A percentile compares a stretch with the other conserved stretches of the same genome.
Evolutionary conservation across 1,284 basidiomycete species (phyloP).

Genomic region (Erythrobasidium hasegawianum): DNA sequence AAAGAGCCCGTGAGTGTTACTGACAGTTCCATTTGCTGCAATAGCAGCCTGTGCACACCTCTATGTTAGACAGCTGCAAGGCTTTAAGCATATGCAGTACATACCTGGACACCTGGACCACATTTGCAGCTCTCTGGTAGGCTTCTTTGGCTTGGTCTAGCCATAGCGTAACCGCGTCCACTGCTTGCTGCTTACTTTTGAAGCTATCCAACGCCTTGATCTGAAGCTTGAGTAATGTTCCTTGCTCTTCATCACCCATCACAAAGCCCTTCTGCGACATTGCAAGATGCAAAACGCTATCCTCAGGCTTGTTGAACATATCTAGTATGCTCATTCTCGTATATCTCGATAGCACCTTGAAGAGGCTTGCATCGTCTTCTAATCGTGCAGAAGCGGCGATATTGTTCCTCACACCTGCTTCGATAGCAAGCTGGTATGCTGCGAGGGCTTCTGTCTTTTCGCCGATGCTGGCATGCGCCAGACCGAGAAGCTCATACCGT

Average conservation of each 20-base stretch:
- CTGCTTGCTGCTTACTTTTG: neutral
- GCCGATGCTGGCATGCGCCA: slow-evolving; percentile 33
- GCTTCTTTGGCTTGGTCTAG: neutral
- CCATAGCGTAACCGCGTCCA: neutral
- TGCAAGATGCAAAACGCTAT: neutral
- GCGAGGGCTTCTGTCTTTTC: slow-evolving; percentile 35
- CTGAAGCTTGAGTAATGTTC: neutral
- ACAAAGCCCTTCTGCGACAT: neutral
- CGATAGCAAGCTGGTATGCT: neutral
- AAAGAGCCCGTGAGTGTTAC: slow-evolving; percentile 2
- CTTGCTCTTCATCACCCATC: neutral
- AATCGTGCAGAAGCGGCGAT: no score
- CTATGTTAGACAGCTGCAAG: neutral
- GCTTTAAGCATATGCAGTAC: neutral
- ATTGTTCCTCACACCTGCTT: neutral
- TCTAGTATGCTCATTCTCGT: slow-evolving; percentile 18
- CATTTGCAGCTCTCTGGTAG: neutral
- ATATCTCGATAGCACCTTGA: slow-evolving; percentile 19
- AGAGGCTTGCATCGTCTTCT: neutral
- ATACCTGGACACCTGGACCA: neutral
- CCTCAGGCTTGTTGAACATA: slow-evolving; percentile 5
- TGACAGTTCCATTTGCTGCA: slow-evolving; percentile 16
- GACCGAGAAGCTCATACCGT: slow-evolving; percentile 39
- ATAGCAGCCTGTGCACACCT: neutral
- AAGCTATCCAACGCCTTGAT: neutral